These are phyloP conservation scores for Nannochloris sp. DNA, from an alignment of 139 green algal species.

Conservation along the genomic window DNA sequence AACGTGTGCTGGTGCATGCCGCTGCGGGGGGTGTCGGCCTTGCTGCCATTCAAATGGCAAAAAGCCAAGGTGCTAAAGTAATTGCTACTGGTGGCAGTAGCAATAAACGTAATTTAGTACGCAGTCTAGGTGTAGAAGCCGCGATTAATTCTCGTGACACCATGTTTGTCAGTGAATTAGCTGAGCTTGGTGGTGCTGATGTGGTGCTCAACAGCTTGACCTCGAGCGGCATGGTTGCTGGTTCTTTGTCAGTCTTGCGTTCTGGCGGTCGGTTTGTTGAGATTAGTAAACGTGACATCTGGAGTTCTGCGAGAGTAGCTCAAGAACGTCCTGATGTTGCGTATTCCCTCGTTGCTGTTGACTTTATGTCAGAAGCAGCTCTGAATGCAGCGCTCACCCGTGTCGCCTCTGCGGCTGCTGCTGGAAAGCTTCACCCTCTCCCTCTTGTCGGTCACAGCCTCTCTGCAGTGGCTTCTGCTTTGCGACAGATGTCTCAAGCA, in stretches of 20 bases:
- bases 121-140: conserved; percentile 30
- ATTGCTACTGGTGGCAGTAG: conserved; percentile 49
- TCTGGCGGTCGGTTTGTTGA: conserved; percentile 60
- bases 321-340: conserved; percentile 68
- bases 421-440: conserved; percentile 41
- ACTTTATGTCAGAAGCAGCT: conserved; percentile 68
- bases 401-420: conserved; percentile 28
- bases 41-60: conserved; percentile 54
- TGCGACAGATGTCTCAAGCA: conserved; percentile 77
- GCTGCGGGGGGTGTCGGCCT: conserved; percentile 76
- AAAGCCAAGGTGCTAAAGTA: conserved; percentile 18
- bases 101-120: conserved; percentile 53
- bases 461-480: conserved; percentile 35
- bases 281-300: conserved; percentile 82
- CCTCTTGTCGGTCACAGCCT: conserved; percentile 37
- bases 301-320: conserved; percentile 34
- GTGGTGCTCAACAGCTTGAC: conserved; percentile 82
- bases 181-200: conserved; percentile 39
- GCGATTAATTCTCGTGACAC: conserved; percentile 52
- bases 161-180: conserved; percentile 49
- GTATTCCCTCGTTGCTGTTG: conserved; percentile 71
- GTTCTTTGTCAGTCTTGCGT: conserved; percentile 49
- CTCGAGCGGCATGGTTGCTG: conserved; percentile 74
- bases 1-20: conserved; percentile 62
- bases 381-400: conserved; percentile 36